Conservation (phyloP, 805 yeast species). For the Metschnikowia continentalis region DNA sequence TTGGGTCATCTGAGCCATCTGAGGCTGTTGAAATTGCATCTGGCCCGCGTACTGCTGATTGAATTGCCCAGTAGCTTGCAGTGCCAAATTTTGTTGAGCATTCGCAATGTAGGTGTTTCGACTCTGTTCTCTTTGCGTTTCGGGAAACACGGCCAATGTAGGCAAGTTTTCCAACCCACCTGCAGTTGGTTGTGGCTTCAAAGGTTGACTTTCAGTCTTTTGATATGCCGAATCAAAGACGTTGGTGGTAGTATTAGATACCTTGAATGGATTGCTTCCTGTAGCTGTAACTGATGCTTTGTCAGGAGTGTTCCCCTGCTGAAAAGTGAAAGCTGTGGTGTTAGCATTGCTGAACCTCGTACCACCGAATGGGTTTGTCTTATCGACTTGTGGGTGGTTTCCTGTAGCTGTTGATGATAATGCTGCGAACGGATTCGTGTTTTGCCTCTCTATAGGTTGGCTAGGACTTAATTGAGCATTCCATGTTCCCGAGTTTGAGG, state of each 20-base stretch:
- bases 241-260: slow-evolving; percentile 31
- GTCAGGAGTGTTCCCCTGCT: slow-evolving; percentile 6
- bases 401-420: slow-evolving; percentile 15
- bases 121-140: slow-evolving; percentile 42
- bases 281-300: slow-evolving; percentile 37
- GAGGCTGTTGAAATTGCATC: slow-evolving; percentile 4
- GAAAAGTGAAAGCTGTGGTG: slow-evolving; percentile 17
- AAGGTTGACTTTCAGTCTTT: slow-evolving; percentile 19
- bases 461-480: slow-evolving; percentile 16
- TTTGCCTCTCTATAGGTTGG: slow-evolving; percentile 2
- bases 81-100: slow-evolving; percentile 28
- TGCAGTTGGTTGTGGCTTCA: slow-evolving; percentile 57
- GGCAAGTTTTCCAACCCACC: slow-evolving; percentile 69
- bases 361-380: slow-evolving; percentile 45
- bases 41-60: slow-evolving; percentile 8
- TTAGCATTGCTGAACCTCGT: slow-evolving; percentile 30
- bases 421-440: slow-evolving; percentile 36
- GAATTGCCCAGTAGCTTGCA: slow-evolving; percentile 12
- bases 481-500: slow-evolving; percentile 10
- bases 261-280: slow-evolving; percentile 61
- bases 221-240: slow-evolving; percentile 26
- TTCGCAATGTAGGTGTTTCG: slow-evolving; percentile 32
- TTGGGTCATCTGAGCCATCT: slow-evolving; percentile 6
- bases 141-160: slow-evolving; percentile 66
- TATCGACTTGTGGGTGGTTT: slow-evolving; percentile 14